Conservation (phyloP, 1,139 yeast species). For the Williopsis jadinii region DNA sequence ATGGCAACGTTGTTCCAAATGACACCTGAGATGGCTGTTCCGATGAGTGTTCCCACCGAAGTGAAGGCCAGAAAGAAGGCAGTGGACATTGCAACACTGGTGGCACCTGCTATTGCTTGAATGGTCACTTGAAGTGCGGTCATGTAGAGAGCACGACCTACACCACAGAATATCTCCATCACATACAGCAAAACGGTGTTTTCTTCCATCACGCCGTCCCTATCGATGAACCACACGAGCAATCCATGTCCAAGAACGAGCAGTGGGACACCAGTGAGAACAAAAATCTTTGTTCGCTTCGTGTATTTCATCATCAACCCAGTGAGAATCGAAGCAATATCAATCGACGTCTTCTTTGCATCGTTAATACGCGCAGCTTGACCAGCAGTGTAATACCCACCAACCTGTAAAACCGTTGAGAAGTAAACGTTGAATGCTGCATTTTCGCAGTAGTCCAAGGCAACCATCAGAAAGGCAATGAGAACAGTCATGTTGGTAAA, state of each 20-base stretch:
- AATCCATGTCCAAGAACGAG: constrained; percentile 27
- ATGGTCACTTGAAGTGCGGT: constrained; percentile 26
- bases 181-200: constrained; percentile 18
- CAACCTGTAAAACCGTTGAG: constrained; percentile 24
- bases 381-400: constrained; percentile 24
- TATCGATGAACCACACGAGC: constrained; percentile 22
- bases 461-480: constrained; percentile 17
- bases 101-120: constrained; percentile 35
- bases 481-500: constrained; percentile 17
- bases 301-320: constrained; percentile 27
- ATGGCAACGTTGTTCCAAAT: constrained; percentile 21
- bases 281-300: constrained; percentile 29
- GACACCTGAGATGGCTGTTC: constrained; percentile 36
- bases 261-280: constrained; percentile 25
- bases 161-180: constrained; percentile 24
- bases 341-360: constrained; percentile 23
- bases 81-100: constrained; percentile 39
- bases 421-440: constrained; percentile 24
- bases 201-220: constrained; percentile 16
- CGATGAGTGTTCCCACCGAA: constrained; percentile 38
- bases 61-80: constrained; percentile 36
- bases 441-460: constrained; percentile 22
- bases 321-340: constrained; percentile 21
- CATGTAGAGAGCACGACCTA: constrained; percentile 28
- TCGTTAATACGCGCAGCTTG: constrained; percentile 25